Percentiles rank a stretch among this genome's conserved stretches.
Evolutionary conservation across 78 protist species (phyloP).

Genomic region (Protostelium mycophagum): DNA sequence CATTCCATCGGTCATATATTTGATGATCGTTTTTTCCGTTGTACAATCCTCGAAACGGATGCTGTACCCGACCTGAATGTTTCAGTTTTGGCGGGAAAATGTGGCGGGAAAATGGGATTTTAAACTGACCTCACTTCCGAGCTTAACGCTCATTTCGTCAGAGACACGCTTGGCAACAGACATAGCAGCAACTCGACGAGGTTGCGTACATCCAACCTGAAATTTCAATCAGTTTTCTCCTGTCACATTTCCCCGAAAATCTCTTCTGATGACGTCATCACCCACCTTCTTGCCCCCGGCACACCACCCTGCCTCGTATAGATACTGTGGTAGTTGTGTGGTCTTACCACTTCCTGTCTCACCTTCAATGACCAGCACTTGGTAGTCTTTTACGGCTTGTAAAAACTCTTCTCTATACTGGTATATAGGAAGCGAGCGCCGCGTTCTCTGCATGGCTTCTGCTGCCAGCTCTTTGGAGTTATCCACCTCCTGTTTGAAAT

Average conservation of each 20-base stretch:
- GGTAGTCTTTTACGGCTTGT: constrained; percentile 47
- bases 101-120: constrained; percentile 6
- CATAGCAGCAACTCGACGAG: constrained; percentile 98
- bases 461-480: not conserved
- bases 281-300: constrained; percentile 29
- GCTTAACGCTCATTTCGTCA: constrained; percentile 81
- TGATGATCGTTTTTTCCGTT: constrained; percentile 64
- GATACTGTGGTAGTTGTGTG: constrained; percentile 98
- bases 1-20: constrained; percentile 99
- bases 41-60: constrained; percentile 96
- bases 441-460: constrained; percentile 41
- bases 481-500: constrained; percentile 1
- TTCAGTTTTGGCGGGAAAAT: not conserved
- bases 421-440: constrained; percentile 78
- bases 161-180: constrained; percentile 95
- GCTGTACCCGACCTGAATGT: constrained; percentile 75
- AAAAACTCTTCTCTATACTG: constrained; percentile 67
- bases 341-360: constrained; percentile 74
- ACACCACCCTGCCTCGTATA: constrained; percentile 83
- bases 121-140: constrained; percentile 71
- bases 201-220: constrained; percentile 93
- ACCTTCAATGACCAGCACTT: constrained; percentile 51
- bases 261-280: not conserved
- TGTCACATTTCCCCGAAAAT: too few relatives aligned
- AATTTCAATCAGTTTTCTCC: not conserved